Conservation (phyloP, 2,329 filamentous ascomycete species). For the Arthrinium puccinioides region DNA sequence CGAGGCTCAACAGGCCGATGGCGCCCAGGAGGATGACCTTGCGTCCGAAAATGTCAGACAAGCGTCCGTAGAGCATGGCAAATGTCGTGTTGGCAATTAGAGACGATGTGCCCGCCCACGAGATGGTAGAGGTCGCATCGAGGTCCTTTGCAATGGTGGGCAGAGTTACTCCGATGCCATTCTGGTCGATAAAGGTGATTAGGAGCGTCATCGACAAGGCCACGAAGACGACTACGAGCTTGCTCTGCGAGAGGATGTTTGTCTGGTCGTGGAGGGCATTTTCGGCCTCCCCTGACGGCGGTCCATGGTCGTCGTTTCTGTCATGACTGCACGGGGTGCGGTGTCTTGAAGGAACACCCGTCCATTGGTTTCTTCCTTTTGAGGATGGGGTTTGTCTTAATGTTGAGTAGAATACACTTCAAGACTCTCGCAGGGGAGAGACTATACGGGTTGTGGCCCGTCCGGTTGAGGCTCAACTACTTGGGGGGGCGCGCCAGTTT, state of each 20-base stretch:
- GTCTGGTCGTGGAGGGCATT: background rate
- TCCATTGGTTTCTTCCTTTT: no score
- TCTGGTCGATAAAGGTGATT: slow-evolving; percentile 29
- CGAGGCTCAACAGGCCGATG: slow-evolving; percentile 18
- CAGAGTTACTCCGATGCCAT: slow-evolving; percentile 23
- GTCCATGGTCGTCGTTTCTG: background rate
- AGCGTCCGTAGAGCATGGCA: slow-evolving; percentile 63
- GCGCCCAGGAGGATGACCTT: slow-evolving; percentile 24
- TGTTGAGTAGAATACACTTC: no score
- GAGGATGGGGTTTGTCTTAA: no score
- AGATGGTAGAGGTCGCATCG: slow-evolving; percentile 21
- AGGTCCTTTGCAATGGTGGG: slow-evolving; percentile 29
- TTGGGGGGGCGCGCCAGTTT: no score
- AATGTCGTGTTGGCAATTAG: slow-evolving; percentile 51
- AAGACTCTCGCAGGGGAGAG: no score
- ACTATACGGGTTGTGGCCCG: no score
- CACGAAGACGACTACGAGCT: slow-evolving; percentile 20
- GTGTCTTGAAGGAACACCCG: no score
- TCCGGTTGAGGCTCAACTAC: no score
- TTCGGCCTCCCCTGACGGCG: background rate
- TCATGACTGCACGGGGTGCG: no score
- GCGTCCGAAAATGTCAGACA: slow-evolving; percentile 51
- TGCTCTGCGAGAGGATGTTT: slow-evolving; percentile 19
- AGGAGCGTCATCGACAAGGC: slow-evolving; percentile 23
- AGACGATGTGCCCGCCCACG: slow-evolving; percentile 29